These are phyloP conservation scores for Heracleum sosnowskyi DNA, from an alignment of 129 eudicot genomes.

Conservation along the genomic window DNA sequence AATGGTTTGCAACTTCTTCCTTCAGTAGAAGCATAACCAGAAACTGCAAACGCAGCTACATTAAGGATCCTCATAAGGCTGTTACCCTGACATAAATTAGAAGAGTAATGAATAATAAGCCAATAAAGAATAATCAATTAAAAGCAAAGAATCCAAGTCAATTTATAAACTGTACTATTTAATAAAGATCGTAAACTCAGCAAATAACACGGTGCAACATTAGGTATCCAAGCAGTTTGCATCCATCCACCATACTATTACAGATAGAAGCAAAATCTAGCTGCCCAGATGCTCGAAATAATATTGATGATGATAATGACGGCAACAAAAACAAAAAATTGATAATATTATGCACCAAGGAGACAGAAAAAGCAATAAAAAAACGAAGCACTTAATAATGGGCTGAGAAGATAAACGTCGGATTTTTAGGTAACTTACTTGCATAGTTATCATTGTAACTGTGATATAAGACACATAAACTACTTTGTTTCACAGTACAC, in stretches of 20 bases:
- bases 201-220: background rate
- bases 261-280: background rate
- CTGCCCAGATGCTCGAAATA: too few species aligned
- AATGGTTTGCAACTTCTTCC: conserved; percentile 94
- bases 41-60: conserved; percentile 99
- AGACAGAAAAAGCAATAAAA: background rate
- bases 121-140: background rate
- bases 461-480: background rate
- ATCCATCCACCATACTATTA: background rate
- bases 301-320: background rate
- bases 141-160: background rate
- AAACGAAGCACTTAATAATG: background rate
- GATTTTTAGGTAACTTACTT: background rate
- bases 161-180: background rate
- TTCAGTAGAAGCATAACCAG: conserved; percentile 96
- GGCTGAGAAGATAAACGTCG: background rate
- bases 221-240: background rate
- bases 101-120: conserved; percentile 8
- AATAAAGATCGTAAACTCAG: background rate
- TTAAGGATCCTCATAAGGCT: conserved; percentile 96
- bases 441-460: background rate
- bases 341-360: background rate
- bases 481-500: background rate
- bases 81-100: conserved; percentile 60
- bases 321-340: background rate